Evolutionary conservation across 805 yeast genomes (phyloP), one percentile per base, ranked within the genome.

Genomic region (Debaryomyces prosopidis): DNA sequence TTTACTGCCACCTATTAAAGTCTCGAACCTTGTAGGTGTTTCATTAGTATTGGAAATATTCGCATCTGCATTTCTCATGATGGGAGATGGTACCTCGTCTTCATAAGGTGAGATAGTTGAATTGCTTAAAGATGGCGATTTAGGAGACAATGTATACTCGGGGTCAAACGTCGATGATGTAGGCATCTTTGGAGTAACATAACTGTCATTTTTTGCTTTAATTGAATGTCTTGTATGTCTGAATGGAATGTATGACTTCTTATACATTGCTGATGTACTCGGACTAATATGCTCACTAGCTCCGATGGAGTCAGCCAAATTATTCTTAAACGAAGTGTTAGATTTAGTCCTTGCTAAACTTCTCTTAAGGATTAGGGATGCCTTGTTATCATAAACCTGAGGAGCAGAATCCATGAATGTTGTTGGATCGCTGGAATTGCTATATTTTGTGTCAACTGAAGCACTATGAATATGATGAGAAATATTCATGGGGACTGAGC

Each of bases 371-470:
- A 87, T 84, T n/a, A 81, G 78, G 23, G 89, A 81, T 1, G 86
- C 94, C 60, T 85, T 86, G 62, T 84, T 85, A 59, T 87, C 95
- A 58, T 87, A 87, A 0, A 87, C 76, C 55, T 82, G 87, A 0
- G 94, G 91, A 1, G 85, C 90, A 2, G 86, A 80, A 50, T 85
- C 90, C 50, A 75, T 73, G n/a, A 82, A 80, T 16, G 75, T 71
- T 3, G 74, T 62, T 18, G 71, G 68, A 19, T 74, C 69, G 39
- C 63, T 61, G 3, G 75, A 69, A 34, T 57, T 71, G 35, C 57
- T 55, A 27, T 74, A 71, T 42, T 72, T 74, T 0, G 92, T 85
- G 49, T 85, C 95, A 32, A 76, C 70, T 1, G 92, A 84, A 2
- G 75, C 75, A 49, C 69, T 71, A 49, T 78, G 79, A 23, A 60